These are phyloP conservation scores for Spathaspora girioi DNA, from an alignment of 805 yeast species.

Conservation along the genomic window DNA sequence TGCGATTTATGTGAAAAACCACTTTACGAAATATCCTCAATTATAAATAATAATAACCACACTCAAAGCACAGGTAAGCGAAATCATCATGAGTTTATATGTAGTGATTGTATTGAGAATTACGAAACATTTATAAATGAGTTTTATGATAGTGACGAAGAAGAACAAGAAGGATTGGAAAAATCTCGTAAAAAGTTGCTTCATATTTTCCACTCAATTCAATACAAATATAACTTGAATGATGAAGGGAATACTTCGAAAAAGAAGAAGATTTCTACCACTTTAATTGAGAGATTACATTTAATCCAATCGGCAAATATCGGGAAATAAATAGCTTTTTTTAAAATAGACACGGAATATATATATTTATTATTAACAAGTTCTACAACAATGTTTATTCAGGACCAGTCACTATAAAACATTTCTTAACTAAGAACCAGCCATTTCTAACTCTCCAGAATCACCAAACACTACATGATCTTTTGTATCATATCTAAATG, in stretches of 20 bases:
- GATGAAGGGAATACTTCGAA: neutral
- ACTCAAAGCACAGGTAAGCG: neutral
- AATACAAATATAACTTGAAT: slow-evolving; percentile 15
- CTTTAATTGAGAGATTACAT: neutral
- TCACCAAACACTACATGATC: slow-evolving; percentile 4
- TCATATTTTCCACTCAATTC: slow-evolving; percentile 16
- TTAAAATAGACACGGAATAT: neutral
- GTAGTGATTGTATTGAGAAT: slow-evolving; percentile 57
- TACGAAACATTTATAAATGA: slow-evolving; percentile 52
- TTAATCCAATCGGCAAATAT: neutral
- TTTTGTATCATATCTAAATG: slow-evolving; percentile 3
- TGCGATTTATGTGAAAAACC: slow-evolving; percentile 74
- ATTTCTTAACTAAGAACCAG: neutral
- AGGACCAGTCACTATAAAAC: too few relatives aligned
- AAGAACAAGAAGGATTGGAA: neutral
- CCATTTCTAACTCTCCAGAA: neutral
- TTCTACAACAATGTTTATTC: too few relatives aligned
- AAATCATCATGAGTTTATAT: slow-evolving; percentile 52
- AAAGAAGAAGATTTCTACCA: neutral
- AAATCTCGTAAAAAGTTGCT: slow-evolving; percentile 10
- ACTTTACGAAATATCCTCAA: slow-evolving; percentile 55
- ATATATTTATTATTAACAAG: neutral
- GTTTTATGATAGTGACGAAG: slow-evolving; percentile 8
- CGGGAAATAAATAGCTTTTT: neutral
- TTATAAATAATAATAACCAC: slow-evolving; percentile 7